Evolutionary conservation across 768 basidiomycete genomes (phyloP), one percentile per base, ranked within the genome.

Genomic region (Tylopilus subfusipes): DNA sequence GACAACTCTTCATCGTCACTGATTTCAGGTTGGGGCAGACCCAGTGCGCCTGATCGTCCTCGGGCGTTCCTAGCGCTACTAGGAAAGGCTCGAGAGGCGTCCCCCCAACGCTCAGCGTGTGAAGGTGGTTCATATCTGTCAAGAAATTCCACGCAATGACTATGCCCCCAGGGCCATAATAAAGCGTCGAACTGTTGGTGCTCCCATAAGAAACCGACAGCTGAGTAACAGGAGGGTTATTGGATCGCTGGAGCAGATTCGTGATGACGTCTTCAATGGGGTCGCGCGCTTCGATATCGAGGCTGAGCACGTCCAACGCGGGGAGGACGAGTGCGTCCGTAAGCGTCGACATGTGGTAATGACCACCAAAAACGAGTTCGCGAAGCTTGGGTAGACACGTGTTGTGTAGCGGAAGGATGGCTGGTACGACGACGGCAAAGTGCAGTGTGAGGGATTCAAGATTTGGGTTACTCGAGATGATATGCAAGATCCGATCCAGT

Each of bases 241-340:
- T 75, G 0, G 86, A 87, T 25, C 88, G 81, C 21, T 77, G 64
- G 27, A 88, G 74, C 42, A 91, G 78, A 48, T 74, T 73, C 14
- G 79, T 75, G 48, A 90, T 80, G n/a, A 78, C 78, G 43, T 90
- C 86, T 63, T 90, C 88, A 53, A 88, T 76, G 0, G 86, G 80
- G 57, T 88, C 86, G n/a, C 89, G 80, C 1, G 82, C 76, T 65
- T 90, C 88, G 55, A 90, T 80, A 64, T 90, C 86, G 42, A 90
- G 72, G 2, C 75, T 81, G 16, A 90, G 78, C 24, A 74, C 69
- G n/a, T 77, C 78, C 42, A 91, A 72, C 5, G 68, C 59, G 0
- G 89, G 89, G 13, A 84, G 73, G 22, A 78, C 69, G 40, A 91
- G 78, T 1, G 76, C 77, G 47, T 88, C 86, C 25, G 85, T 67